Conservation (phyloP, 2,329 filamentous ascomycete species). For the Botryotinia convoluta region DNA sequence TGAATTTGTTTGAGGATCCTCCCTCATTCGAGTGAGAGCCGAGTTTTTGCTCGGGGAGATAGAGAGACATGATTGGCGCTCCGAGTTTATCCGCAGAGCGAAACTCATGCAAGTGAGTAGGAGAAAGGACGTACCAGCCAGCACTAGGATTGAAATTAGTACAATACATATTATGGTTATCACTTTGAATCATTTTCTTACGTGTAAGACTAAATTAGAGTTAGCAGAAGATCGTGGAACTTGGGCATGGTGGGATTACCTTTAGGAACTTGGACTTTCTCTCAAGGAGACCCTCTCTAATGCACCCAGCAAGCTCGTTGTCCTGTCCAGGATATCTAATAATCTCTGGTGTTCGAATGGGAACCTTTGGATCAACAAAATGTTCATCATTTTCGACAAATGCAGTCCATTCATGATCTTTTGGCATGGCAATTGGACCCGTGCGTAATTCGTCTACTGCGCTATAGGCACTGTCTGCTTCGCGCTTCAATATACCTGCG, state of each 20-base stretch:
- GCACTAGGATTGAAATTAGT: conserved; percentile 14
- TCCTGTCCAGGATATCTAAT: conserved; percentile 91
- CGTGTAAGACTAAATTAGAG: conserved; percentile 39
- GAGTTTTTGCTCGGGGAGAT: conserved; percentile 90
- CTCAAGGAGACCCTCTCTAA: conserved; percentile 87
- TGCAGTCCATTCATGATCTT: conserved; percentile 84
- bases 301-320: conserved; percentile 75
- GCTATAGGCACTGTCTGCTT: conserved; percentile 77
- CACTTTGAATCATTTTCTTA: not conserved
- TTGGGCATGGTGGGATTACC: not conserved
- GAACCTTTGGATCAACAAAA: conserved; percentile 80
- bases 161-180: not conserved
- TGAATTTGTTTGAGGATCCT: conserved; percentile 93
- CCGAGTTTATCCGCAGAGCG: conserved; percentile 94
- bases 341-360: conserved; percentile 73
- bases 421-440: conserved; percentile 88
- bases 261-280: conserved; percentile 93
- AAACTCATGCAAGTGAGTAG: conserved; percentile 97
- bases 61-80: conserved; percentile 92
- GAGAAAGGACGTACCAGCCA: conserved; percentile 81
- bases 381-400: conserved; percentile 77
- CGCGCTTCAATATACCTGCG: conserved; percentile 84
- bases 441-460: conserved; percentile 77
- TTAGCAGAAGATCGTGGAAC: not conserved
- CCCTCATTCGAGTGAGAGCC: conserved; percentile 82